These are phyloP conservation scores for Leccinum proximum DNA, from an alignment of 1,284 basidiomycete species.

Conservation along the genomic window DNA sequence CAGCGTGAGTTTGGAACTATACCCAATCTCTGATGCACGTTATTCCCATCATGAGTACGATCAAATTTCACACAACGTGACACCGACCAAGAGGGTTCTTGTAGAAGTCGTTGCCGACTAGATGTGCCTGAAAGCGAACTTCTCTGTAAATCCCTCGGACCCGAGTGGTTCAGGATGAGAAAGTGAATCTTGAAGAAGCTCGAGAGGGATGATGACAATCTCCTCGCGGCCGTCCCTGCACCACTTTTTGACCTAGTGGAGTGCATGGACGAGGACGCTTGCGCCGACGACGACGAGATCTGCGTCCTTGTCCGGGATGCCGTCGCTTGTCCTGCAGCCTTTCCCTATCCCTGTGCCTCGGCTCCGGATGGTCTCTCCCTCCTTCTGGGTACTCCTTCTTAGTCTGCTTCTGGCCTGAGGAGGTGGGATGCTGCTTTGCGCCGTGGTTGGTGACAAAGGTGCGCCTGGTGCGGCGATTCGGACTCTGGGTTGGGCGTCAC, in stretches of 20 bases:
- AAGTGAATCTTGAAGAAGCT: slow-evolving; percentile 28
- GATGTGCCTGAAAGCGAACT: no score
- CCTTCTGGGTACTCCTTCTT: slow-evolving; percentile 32
- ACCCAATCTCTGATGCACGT: no score
- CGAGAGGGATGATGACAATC: slow-evolving; percentile 79
- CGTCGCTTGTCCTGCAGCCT: slow-evolving; percentile 36
- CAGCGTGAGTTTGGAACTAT: no score
- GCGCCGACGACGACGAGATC: slow-evolving; percentile 83
- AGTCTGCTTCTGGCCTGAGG: slow-evolving; percentile 22
- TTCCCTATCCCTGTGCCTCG: slow-evolving; percentile 21
- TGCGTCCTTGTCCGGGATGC: slow-evolving; percentile 50
- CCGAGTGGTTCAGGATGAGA: no score
- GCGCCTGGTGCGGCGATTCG: slow-evolving; percentile 28
- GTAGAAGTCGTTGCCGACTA: no score
- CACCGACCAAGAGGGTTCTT: no score
- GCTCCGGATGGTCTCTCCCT: slow-evolving; percentile 27
- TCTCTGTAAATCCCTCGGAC: no score
- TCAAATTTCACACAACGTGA: no score
- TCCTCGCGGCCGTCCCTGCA: slow-evolving; percentile 69
- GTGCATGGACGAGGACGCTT: slow-evolving; percentile 82
- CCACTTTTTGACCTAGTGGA: slow-evolving; percentile 81
- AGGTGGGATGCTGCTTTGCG: slow-evolving; percentile 25
- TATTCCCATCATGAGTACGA: no score
- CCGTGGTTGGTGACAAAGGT: slow-evolving; percentile 23
- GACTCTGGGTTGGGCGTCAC: slow-evolving; percentile 17